A percentile compares a stretch with the other conserved stretches of the same genome.
These are phyloP conservation scores for Solanum dulcamara DNA, from an alignment of 257 asterid species.

Conservation along the genomic window DNA sequence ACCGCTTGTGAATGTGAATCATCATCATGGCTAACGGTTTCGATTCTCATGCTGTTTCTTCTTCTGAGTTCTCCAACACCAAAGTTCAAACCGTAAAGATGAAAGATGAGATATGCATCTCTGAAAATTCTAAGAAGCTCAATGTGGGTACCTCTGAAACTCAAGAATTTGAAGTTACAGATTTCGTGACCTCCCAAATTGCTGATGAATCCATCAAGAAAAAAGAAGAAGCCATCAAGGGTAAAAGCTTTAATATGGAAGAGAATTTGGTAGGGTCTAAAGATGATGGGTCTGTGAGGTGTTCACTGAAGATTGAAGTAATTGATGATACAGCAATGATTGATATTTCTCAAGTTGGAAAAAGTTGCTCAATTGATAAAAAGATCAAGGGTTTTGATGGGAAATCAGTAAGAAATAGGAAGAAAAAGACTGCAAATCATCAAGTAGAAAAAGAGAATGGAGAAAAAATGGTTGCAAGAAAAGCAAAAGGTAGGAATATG, in stretches of 20 bases:
- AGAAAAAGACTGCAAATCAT: background rate
- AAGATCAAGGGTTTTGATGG: background rate
- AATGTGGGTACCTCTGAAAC: background rate
- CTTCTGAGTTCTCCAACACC: background rate
- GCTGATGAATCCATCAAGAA: background rate
- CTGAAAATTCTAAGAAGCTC: background rate
- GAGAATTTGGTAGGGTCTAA: background rate
- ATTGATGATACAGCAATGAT: conserved; percentile 29
- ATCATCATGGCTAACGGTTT: background rate
- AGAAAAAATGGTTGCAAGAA: conserved; percentile 3
- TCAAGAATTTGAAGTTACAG: background rate
- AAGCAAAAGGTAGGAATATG: conserved; percentile 22
- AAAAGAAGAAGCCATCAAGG: background rate
- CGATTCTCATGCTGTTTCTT: background rate
- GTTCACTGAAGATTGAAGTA: conserved; percentile 17
- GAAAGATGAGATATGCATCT: background rate
- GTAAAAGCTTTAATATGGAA: background rate
- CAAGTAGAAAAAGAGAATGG: too few species aligned
- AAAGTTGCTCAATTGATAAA: background rate
- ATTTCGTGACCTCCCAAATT: too few species aligned
- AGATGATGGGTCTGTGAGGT: conserved; percentile 1
- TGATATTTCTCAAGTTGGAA: conserved; percentile 3
- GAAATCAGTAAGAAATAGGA: background rate
- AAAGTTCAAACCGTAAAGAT: background rate
- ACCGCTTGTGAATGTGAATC: background rate